Base-by-base conservation (phyloP, 2,329 filamentous ascomycete genomes). In the Aurifilum marmelostoma region DNA sequence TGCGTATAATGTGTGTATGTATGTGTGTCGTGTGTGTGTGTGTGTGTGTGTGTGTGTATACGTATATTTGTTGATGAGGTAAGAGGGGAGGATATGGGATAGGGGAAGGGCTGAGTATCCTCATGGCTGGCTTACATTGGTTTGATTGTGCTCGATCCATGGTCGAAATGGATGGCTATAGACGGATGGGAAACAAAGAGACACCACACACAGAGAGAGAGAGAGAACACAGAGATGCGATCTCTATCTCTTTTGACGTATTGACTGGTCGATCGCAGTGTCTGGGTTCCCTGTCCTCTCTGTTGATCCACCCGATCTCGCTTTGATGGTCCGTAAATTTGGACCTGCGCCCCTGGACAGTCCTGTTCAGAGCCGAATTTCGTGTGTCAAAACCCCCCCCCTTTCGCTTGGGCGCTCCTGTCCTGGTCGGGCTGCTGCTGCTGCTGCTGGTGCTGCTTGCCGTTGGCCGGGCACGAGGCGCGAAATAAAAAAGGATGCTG, bases 221-320 rank as follows among this genome's bases (percentile, higher is more conserved):
- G 24, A 29, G 50, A 54, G 50, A 27, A 14, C 34, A 24, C 16
- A 24, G 24, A 6, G n/a, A n/a, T n/a, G n/a, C n/a, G n/a, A n/a
- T n/a, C n/a, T n/a, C n/a, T n/a, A n/a, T n/a, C 8, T 56, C 18
- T 8, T 0, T 56, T 2, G 11, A 16, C 24, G 52, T 56, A 14
- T 14, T 56, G 27, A 56, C 52, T 56, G 52, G 52, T 18, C 52
- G 14, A 18, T 29, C 12, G 52, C 12, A 56, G 52, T 29, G 4
- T 32, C 8, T 34, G 56, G n/a, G 14, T 24, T 32, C 29, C 56
- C 32, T 2, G 56, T 34, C 21, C 34, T n/a, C 27, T 16, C 2
- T 34, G 27, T 59, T 18, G 56, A n/a, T 59, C 56, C 56, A 59
- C 56, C 37, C 56, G 56, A 59, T 59, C 32, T 59, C 56, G 56